Evolutionary conservation across 148 eudicot genomes (phyloP).

Genomic region (Vaccinium vitisidaea): DNA sequence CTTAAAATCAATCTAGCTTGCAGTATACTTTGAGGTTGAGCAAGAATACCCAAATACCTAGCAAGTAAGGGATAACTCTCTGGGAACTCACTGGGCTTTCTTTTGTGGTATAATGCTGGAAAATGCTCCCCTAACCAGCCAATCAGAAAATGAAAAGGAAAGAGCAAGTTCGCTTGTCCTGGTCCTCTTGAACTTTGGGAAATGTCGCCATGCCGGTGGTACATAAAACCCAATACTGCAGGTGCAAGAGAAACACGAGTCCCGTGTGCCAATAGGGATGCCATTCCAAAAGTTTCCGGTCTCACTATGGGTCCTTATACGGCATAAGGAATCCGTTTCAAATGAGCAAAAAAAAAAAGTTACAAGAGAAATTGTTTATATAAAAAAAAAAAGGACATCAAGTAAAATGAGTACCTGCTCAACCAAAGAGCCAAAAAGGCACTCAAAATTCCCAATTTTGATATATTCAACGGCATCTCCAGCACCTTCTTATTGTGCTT

Average conservation of each 20-base stretch:
- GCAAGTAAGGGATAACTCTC: background rate
- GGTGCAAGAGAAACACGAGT: background rate
- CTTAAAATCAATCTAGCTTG: too few species aligned
- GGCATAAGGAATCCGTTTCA: background rate
- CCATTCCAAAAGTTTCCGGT: background rate
- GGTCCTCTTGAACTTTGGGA: background rate
- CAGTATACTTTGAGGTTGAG: too few species aligned
- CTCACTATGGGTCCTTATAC: background rate
- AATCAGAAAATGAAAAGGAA: background rate
- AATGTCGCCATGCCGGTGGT: background rate
- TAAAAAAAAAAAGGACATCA: too few species aligned
- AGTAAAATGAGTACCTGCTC: background rate
- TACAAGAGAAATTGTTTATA: too few species aligned
- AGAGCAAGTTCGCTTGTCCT: background rate
- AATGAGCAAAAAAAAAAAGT: background rate
- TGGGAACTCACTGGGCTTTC: background rate
- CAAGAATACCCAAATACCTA: background rate
- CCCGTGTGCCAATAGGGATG: background rate
- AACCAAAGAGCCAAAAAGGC: background rate
- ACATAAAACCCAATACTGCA: background rate
- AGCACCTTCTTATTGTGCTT: background rate
- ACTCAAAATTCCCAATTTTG: background rate
- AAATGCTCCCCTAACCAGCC: background rate
- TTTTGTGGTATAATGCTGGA: background rate
- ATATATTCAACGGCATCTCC: background rate